A percentile compares a stretch with the other conserved stretches of the same genome.
phyloP scores from a whole-genome alignment of 2,329 filamentous ascomycete species.

The Cryoendolithus antarcticus region DNA sequence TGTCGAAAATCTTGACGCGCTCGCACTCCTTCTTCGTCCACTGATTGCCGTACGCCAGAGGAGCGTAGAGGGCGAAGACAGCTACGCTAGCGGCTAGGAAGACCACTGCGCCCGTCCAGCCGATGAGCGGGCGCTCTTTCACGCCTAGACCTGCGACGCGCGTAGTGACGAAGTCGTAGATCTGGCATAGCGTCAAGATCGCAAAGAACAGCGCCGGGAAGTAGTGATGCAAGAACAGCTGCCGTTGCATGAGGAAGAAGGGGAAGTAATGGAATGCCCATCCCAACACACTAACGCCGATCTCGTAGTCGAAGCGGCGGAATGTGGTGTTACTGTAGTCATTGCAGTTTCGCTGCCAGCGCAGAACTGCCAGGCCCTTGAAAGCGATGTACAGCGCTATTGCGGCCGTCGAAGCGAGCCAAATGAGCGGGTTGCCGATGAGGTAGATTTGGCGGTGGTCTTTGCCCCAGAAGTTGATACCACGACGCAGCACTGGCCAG shows the following conservation, averaged over 20 bases:
- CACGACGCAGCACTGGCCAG: slow-evolving; percentile 83
- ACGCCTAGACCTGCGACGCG: slow-evolving; percentile 58
- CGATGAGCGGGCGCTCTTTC: slow-evolving; percentile 58
- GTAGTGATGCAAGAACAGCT: slow-evolving; percentile 97
- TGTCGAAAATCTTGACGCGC: slow-evolving; percentile 71
- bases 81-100: slow-evolving; percentile 64
- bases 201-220: slow-evolving; percentile 89
- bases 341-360: slow-evolving; percentile 86
- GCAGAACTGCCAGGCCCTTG: slow-evolving; percentile 75
- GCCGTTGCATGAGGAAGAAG: slow-evolving; percentile 95
- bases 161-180: slow-evolving; percentile 72
- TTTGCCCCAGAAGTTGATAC: slow-evolving; percentile 99
- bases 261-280: slow-evolving; percentile 99
- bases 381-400: slow-evolving; percentile 67
- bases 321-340: slow-evolving; percentile 75
- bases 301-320: slow-evolving; percentile 96
- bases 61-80: slow-evolving; percentile 75
- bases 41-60: slow-evolving; percentile 80
- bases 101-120: slow-evolving; percentile 57
- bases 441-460: slow-evolving; percentile 92
- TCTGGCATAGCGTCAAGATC: slow-evolving; percentile 76
- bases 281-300: slow-evolving; percentile 77
- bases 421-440: slow-evolving; percentile 86
- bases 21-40: slow-evolving; percentile 88
- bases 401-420: slow-evolving; percentile 77